Percentiles rank a stretch among this genome's conserved stretches.
These are phyloP conservation scores for Fusarium staphyleae DNA, from an alignment of 2,329 filamentous ascomycete species.

Conservation along the genomic window DNA sequence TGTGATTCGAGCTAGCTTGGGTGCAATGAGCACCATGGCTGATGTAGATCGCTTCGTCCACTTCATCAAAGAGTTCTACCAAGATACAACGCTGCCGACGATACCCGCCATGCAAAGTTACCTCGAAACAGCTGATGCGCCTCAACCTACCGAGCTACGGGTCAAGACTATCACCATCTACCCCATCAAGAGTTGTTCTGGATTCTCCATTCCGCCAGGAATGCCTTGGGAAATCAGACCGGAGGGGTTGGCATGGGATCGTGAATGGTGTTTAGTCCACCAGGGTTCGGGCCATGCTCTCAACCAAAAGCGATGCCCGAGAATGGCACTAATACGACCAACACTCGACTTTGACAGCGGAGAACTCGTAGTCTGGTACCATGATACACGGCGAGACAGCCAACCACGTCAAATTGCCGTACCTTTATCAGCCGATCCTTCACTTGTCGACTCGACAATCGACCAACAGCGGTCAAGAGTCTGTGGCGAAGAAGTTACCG, in stretches of 20 bases:
- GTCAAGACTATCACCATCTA: conserved; percentile 78
- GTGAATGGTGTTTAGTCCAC: conserved; percentile 95
- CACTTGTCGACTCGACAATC: conserved; percentile 55
- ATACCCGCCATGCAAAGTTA: background rate
- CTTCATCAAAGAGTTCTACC: conserved; percentile 72
- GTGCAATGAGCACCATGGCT: conserved; percentile 82
- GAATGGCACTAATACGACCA: conserved; percentile 85
- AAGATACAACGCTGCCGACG: conserved; percentile 17
- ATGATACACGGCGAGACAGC: conserved; percentile 42
- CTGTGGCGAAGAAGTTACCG: conserved; percentile 79
- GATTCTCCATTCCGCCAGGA: conserved; percentile 71
- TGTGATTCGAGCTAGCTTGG: conserved; percentile 83
- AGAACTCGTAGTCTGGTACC: conserved; percentile 66
- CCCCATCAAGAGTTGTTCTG: conserved; percentile 93
- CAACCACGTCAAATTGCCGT: conserved; percentile 54
- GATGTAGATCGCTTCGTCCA: conserved; percentile 77
- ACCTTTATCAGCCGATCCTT: conserved; percentile 73
- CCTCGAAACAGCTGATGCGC: background rate
- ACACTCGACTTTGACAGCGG: conserved; percentile 73
- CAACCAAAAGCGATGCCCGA: conserved; percentile 86
- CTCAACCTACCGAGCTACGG: conserved; percentile 20
- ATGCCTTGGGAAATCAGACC: conserved; percentile 76
- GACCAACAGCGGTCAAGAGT: conserved; percentile 68
- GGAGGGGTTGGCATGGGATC: conserved; percentile 91
- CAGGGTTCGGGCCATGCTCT: conserved; percentile 83